Evolutionary conservation across 495 filamentous ascomycete genomes (phyloP), one percentile per base, ranked within the genome.

Genomic region (Neurospora cerealis): DNA sequence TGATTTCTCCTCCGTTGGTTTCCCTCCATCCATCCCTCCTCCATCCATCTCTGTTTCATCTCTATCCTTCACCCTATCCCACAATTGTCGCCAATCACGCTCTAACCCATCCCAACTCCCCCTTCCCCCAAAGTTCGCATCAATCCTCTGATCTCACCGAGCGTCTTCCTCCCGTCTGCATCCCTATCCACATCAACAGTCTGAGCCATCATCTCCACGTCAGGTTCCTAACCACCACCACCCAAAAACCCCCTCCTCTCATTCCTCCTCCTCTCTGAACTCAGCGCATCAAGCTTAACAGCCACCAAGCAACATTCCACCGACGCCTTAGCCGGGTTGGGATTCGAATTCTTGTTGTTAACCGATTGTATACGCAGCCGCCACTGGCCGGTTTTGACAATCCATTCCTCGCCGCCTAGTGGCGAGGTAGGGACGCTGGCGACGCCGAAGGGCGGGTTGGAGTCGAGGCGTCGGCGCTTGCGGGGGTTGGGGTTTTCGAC

Each of bases 381-480:
- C 93, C 94, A 98, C 82, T 95, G 94, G 1, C 91, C 94, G 21
- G 84, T 91, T 69, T 86, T 88, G 15, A 98, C 86, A 37, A 94
- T 83, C 93, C 92, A 97, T 54, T 89, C 87, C 15, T 80, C 78
- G 39, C 44, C n/a, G 42, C 73, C 69, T 8, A 66, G 28, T 1
- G 28, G 54, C 4, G 54, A 66, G 15, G 28, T 9, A 3, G 48
- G 48, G 2, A 19, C 7, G 42, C 13, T 38, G n/a, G 74, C 17
- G 10, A 84, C 82, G 46, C 78, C 75, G 21, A 78, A 75, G 21
- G 78, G 77, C 17, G 77, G 77, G n/a, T 60, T 70, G 42, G 77
- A 77, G 48, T 84, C 84, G 39, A 83, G 75, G 66, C 41, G 39
- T 74, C 40, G 54, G 40, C 37, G 37, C 28, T 48, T 41, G n/a